Evolutionary conservation across 1,284 basidiomycete species (phyloP).

Genomic region (Polyporus tsugae): DNA sequence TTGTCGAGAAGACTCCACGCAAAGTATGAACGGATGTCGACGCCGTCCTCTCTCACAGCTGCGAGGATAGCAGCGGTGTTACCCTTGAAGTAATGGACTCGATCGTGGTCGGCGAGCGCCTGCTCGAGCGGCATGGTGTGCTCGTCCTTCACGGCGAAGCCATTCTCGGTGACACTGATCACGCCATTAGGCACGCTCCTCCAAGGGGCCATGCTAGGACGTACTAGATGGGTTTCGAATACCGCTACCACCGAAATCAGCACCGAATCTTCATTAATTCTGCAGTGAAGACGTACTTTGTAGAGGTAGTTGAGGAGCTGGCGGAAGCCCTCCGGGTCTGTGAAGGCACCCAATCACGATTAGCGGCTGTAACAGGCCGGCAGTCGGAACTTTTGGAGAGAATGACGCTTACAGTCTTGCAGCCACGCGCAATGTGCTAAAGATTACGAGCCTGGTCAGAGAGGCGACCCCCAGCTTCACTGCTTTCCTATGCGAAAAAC

Average conservation of each 20-base stretch:
- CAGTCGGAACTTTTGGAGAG: background rate
- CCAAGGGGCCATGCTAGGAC: slow-evolving; percentile 24
- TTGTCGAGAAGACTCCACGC: slow-evolving; percentile 80
- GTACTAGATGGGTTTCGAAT: slow-evolving; percentile 72
- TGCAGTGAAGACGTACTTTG: slow-evolving; percentile 51
- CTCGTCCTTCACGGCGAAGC: slow-evolving; percentile 78
- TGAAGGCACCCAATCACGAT: slow-evolving; percentile 6
- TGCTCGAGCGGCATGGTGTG: slow-evolving; percentile 57
- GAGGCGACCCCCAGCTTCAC: background rate
- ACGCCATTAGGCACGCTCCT: background rate
- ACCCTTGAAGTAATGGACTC: slow-evolving; percentile 74
- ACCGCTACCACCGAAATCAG: slow-evolving; percentile 50
- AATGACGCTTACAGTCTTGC: slow-evolving; percentile 59
- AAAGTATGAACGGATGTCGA: slow-evolving; percentile 75
- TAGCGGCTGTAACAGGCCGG: slow-evolving; percentile 13
- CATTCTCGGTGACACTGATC: slow-evolving; percentile 72
- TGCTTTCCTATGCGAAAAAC: slow-evolving; percentile 10
- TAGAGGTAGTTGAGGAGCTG: slow-evolving; percentile 75
- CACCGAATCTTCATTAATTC: no score
- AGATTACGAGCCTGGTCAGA: background rate
- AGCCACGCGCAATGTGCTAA: slow-evolving; percentile 69
- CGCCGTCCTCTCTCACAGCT: slow-evolving; percentile 71
- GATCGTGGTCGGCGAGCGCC: slow-evolving; percentile 69
- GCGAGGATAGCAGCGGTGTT: slow-evolving; percentile 65
- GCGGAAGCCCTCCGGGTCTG: slow-evolving; percentile 69